Conservation (phyloP, 1,284 basidiomycete species). For the Cryptococcus sp. region DNA sequence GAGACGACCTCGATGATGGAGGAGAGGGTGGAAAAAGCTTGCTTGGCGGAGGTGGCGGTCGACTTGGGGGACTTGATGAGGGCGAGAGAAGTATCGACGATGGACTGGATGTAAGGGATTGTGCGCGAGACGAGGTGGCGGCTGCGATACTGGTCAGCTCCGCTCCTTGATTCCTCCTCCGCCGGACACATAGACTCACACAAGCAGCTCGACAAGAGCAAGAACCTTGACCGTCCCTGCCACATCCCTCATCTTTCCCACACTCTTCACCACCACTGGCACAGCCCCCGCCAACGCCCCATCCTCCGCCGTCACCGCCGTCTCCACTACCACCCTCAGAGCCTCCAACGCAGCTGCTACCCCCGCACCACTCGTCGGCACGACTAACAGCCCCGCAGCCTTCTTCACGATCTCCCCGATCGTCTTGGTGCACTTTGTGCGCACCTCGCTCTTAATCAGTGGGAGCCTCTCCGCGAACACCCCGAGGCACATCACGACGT, state of each 20-base stretch:
- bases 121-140: slow-evolving; percentile 75
- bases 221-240: slow-evolving; percentile 57
- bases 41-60: slow-evolving; percentile 16
- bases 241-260: slow-evolving; percentile 49
- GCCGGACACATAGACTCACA: slow-evolving; percentile 15
- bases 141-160: slow-evolving; percentile 48
- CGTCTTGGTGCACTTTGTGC: slow-evolving; percentile 56
- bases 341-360: slow-evolving; percentile 58
- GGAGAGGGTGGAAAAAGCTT: slow-evolving; percentile 31
- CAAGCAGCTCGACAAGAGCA: slow-evolving; percentile 52
- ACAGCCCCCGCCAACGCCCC: slow-evolving; percentile 59
- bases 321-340: slow-evolving; percentile 59
- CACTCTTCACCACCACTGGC: slow-evolving; percentile 58
- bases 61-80: slow-evolving; percentile 50
- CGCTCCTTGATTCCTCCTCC: background rate
- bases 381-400: slow-evolving; percentile 55
- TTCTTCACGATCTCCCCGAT: slow-evolving; percentile 54
- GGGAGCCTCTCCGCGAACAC: slow-evolving; percentile 65
- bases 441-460: slow-evolving; percentile 59
- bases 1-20: slow-evolving; percentile 47
- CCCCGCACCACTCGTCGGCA: slow-evolving; percentile 46
- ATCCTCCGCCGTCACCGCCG: slow-evolving; percentile 65
- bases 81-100: slow-evolving; percentile 60
- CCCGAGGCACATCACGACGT: slow-evolving; percentile 42
- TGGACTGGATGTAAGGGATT: slow-evolving; percentile 74